Conservation (phyloP, 1,284 basidiomycete genomes). For the Takashimella tepidaria region DNA sequence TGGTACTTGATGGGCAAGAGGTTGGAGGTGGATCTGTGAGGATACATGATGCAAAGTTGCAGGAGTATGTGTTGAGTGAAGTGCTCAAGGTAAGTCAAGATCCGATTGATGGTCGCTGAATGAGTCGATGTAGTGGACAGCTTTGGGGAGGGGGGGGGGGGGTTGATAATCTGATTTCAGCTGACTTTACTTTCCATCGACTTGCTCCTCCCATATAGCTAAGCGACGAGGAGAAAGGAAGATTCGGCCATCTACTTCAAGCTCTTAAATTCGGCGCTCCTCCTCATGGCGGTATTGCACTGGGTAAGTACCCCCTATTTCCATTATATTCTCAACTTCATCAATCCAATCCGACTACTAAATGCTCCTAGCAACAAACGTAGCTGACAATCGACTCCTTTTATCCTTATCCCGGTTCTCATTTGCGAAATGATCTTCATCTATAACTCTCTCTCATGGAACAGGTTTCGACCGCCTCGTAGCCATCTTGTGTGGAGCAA, state of each 20-base stretch:
- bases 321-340: conserved; percentile 11
- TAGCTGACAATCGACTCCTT: conserved; percentile 4
- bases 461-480: conserved; percentile 87
- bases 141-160: no score
- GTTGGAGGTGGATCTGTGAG: conserved; percentile 91
- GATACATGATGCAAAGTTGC: conserved; percentile 80
- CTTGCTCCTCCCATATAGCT: no score
- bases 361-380: no score
- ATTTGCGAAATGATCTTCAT: conserved; percentile 1
- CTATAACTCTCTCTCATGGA: not conserved
- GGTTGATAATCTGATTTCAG: conserved; percentile 48
- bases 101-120: no score
- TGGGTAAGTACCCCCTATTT: conserved; percentile 56
- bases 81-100: conserved; percentile 73
- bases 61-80: conserved; percentile 72
- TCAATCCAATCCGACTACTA: no score
- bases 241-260: conserved; percentile 78
- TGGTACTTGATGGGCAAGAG: conserved; percentile 91
- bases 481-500: conserved; percentile 76
- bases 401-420: not conserved
- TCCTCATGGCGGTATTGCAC: conserved; percentile 90
- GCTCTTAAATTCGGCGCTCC: conserved; percentile 85
- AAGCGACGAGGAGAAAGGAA: conserved; percentile 60
- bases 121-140: no score
- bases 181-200: no score